A percentile compares a stretch with the other conserved stretches of the same genome.
Conservation (phyloP, 192 early-diverging fungal species). For the Entomortierella chlamydospora region DNA sequence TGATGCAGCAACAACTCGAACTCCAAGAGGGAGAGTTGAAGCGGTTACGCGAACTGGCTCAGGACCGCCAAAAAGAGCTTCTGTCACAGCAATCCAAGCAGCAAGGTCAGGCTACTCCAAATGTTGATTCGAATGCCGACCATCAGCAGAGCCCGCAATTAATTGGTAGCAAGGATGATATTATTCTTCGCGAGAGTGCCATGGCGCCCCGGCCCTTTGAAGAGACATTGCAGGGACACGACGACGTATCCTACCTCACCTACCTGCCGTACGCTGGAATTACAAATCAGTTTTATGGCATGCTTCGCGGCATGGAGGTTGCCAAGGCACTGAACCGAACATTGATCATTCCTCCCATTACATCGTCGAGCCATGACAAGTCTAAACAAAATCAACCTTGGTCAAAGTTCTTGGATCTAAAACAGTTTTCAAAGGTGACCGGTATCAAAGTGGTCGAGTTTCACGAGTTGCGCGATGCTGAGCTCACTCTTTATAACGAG, state of each 20-base stretch:
- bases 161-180: neutral
- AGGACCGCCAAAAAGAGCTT: neutral
- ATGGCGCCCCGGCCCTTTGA: conserved; percentile 11
- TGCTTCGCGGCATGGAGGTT: conserved; percentile 25
- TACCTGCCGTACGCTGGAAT: conserved; percentile 37
- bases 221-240: neutral
- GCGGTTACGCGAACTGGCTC: neutral
- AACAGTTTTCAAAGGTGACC: conserved; percentile 11
- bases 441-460: conserved; percentile 28
- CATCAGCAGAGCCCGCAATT: conserved; percentile 2
- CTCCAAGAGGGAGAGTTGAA: conserved; percentile 2
- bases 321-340: conserved; percentile 26
- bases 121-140: neutral
- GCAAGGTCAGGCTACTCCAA: neutral
- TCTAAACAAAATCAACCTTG: conserved; percentile 33
- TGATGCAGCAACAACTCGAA: conserved; percentile 16
- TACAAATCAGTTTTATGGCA: conserved; percentile 43
- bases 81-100: neutral
- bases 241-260: conserved; percentile 7
- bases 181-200: neutral
- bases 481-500: neutral
- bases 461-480: conserved; percentile 15
- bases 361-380: conserved; percentile 26
- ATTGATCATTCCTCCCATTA: conserved; percentile 41
- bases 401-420: conserved; percentile 35